Conservation (phyloP, 2,329 filamentous ascomycete species). For the Aureobasidium vineae region DNA sequence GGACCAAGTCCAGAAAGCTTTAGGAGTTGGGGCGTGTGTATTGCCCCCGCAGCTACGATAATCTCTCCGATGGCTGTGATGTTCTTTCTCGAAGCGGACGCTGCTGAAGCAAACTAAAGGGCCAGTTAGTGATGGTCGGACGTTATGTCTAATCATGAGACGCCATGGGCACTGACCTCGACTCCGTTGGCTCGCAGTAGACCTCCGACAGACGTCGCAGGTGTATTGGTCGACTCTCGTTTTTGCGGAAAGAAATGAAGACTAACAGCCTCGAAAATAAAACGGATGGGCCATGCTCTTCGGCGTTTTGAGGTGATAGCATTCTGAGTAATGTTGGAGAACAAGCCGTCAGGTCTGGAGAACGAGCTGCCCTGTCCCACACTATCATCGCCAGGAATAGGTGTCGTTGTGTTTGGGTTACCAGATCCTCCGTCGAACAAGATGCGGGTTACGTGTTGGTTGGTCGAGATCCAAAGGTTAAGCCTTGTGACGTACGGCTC, state of each 20-base stretch:
- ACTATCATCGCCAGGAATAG: conserved; percentile 22
- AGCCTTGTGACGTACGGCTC: conserved; percentile 38
- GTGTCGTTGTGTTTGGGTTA: conserved; percentile 28
- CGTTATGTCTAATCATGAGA: neutral
- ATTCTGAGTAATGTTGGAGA: conserved; percentile 6
- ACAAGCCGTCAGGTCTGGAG: conserved; percentile 2
- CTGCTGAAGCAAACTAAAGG: conserved; percentile 31
- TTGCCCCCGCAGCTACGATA: conserved; percentile 35
- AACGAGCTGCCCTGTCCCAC: conserved; percentile 30
- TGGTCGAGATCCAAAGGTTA: conserved; percentile 42
- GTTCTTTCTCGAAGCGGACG: conserved; percentile 29
- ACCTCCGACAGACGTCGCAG: neutral
- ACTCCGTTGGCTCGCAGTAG: conserved; percentile 26
- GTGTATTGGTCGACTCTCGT: neutral
- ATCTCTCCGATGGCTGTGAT: conserved; percentile 34
- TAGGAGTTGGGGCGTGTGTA: conserved; percentile 37
- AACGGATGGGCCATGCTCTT: neutral
- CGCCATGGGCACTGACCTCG: conserved; percentile 19
- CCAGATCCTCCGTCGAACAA: conserved; percentile 33
- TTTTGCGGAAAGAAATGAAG: neutral
- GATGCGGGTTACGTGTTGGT: conserved; percentile 41
- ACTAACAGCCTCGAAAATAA: neutral
- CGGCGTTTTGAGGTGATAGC: neutral
- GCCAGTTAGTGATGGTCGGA: neutral
- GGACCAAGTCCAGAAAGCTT: conserved; percentile 57